Conservation (phyloP, 1,284 basidiomycete genomes). For the Apiotrichum domesticum region DNA sequence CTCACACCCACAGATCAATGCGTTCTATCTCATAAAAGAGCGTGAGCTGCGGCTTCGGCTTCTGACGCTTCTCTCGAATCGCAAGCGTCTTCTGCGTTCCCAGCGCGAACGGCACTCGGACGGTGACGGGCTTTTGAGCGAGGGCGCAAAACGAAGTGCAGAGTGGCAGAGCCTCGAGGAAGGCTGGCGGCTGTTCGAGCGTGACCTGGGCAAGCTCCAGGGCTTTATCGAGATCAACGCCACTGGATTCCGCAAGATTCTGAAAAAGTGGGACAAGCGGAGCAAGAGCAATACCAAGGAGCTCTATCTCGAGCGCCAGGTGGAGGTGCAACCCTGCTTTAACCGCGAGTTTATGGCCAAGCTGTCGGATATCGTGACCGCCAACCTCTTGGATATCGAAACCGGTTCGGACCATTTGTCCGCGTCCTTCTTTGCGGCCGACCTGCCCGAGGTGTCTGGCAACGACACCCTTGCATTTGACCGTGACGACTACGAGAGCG, state of each 20-base stretch:
- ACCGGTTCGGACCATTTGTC: constrained; percentile 68
- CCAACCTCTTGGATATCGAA: constrained; percentile 86
- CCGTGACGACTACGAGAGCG: constrained; percentile 56
- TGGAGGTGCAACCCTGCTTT: constrained; percentile 97
- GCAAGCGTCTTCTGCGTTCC: constrained; percentile 54
- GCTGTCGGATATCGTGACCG: constrained; percentile 87
- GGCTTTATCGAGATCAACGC: constrained; percentile 98
- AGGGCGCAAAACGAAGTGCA: constrained; percentile 55
- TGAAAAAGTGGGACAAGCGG: constrained; percentile 99
- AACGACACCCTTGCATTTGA: constrained; percentile 56
- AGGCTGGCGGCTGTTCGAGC: constrained; percentile 89
- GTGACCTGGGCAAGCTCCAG: constrained; percentile 94
- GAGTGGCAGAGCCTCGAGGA: constrained; percentile 94
- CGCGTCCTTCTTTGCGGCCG: constrained; percentile 46
- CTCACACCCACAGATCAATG: constrained; percentile 69
- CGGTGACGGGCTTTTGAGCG: constrained; percentile 14
- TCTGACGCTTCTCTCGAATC: constrained; percentile 87
- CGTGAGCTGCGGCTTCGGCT: constrained; percentile 88
- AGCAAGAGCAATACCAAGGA: constrained; percentile 93
- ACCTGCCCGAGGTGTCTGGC: constrained; percentile 37
- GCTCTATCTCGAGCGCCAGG: constrained; percentile 90
- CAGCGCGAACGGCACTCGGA: constrained; percentile 17
- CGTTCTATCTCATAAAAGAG: constrained; percentile 98
- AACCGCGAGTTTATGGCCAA: constrained; percentile 97
- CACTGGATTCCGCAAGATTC: constrained; percentile 92